A percentile compares a stretch with the other conserved stretches of the same genome.
These are phyloP conservation scores for Nepenthes mirabilis DNA, from an alignment of 148 eudicot genomes.

Conservation along the genomic window DNA sequence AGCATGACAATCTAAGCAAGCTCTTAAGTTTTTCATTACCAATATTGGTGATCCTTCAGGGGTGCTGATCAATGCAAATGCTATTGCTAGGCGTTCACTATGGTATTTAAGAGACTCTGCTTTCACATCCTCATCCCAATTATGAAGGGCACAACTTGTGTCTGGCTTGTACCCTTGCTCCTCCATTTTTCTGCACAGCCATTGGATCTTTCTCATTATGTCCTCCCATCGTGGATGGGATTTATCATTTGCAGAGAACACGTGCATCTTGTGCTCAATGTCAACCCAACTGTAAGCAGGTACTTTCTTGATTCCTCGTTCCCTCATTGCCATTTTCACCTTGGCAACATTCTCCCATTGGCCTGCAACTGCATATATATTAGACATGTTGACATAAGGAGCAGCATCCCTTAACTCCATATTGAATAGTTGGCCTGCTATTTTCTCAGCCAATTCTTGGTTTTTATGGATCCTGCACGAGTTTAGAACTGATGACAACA, in stretches of 20 bases:
- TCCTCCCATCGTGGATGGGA: slow-evolving; percentile 45
- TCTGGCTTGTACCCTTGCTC: slow-evolving; percentile 62
- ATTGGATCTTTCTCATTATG: slow-evolving; percentile 42
- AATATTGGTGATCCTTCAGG: slow-evolving; percentile 63
- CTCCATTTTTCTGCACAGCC: slow-evolving; percentile 37
- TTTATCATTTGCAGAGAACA: slow-evolving; percentile 55
- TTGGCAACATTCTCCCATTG: slow-evolving; percentile 58
- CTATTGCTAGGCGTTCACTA: slow-evolving; percentile 66
- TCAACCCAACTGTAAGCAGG: slow-evolving; percentile 80
- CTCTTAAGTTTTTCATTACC: slow-evolving; percentile 68
- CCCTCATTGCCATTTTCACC: slow-evolving; percentile 58
- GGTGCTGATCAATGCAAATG: slow-evolving; percentile 54
- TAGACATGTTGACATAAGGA: slow-evolving; percentile 61
- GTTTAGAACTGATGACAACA: slow-evolving; percentile 60
- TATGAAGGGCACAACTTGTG: slow-evolving; percentile 48
- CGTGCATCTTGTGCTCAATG: slow-evolving; percentile 36
- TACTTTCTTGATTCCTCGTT: slow-evolving; percentile 52
- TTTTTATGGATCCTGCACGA: slow-evolving; percentile 70
- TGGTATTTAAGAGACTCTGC: slow-evolving; percentile 56
- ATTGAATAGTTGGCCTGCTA: slow-evolving; percentile 46
- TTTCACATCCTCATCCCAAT: slow-evolving; percentile 51
- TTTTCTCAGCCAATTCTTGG: slow-evolving; percentile 46
- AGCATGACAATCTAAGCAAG: slow-evolving; percentile 70
- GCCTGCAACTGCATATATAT: slow-evolving; percentile 65
- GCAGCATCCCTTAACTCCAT: slow-evolving; percentile 50